Percentiles rank a stretch among this genome's conserved stretches.
These are phyloP conservation scores for Larix kaempferi DNA, from an alignment of 75 land plant species.

Conservation along the genomic window DNA sequence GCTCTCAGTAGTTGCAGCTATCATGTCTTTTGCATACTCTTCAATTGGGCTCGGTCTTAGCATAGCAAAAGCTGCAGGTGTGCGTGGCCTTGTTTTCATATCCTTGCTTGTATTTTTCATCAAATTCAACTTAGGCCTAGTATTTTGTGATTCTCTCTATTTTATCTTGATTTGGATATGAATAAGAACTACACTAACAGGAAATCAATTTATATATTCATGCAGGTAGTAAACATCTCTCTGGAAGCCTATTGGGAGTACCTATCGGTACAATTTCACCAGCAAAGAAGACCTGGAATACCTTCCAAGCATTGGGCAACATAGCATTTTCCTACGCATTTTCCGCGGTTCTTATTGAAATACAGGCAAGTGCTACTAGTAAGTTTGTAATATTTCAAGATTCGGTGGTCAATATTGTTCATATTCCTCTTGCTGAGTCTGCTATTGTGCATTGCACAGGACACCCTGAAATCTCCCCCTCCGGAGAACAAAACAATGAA, in stretches of 20 bases:
- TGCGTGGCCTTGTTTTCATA: not conserved
- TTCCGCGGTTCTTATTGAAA: constrained; percentile 60
- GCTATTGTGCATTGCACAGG: not conserved
- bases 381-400: no score
- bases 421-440: not conserved
- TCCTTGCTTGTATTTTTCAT: not conserved
- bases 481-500: constrained; percentile 33
- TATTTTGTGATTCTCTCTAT: no score
- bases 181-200: not conserved
- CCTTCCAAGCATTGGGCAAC: constrained; percentile 58
- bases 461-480: constrained; percentile 31
- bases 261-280: constrained; percentile 14
- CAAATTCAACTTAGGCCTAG: no score
- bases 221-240: constrained; percentile 20
- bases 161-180: no score
- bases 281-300: constrained; percentile 29
- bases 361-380: constrained; percentile 39
- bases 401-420: no score
- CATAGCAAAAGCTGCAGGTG: constrained; percentile 41
- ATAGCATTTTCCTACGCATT: constrained; percentile 81
- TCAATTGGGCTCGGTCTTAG: constrained; percentile 62
- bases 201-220: not conserved
- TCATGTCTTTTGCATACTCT: constrained; percentile 78
- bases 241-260: constrained; percentile 31
- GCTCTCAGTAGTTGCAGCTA: constrained; percentile 63